Conservation (phyloP, 164 flowering plant genomes). For the Tetrastigma voinierianum region DNA sequence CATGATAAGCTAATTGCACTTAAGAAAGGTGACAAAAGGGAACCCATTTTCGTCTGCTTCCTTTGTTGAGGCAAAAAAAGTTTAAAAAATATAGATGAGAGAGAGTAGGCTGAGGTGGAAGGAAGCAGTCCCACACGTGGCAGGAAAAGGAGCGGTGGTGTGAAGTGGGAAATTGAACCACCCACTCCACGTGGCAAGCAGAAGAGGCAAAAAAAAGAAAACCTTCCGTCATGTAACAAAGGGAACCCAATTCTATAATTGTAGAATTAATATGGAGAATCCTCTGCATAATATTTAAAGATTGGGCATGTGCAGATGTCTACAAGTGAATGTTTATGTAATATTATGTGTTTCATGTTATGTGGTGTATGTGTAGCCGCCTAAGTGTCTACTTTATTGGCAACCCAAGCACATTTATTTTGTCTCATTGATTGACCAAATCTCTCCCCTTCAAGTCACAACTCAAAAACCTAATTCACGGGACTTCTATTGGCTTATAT, state of each 20-base stretch:
- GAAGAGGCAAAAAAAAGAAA: too few species aligned
- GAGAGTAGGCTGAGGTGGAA: too few species aligned
- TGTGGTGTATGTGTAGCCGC: slow-evolving; percentile 35
- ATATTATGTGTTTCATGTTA: slow-evolving; percentile 31
- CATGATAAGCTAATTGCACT: not conserved
- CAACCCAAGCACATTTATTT: slow-evolving; percentile 29
- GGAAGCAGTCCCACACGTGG: too few species aligned
- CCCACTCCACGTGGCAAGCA: too few species aligned
- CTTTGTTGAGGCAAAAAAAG: too few species aligned
- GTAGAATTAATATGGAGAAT: not conserved
- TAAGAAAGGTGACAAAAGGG: not conserved
- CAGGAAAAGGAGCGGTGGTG: too few species aligned
- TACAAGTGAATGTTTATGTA: slow-evolving; percentile 26
- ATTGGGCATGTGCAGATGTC: slow-evolving; percentile 44
- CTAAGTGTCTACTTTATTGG: slow-evolving; percentile 35
- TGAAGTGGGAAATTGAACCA: too few species aligned
- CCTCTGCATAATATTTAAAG: slow-evolving; percentile 5
- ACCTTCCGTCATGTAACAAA: too few species aligned
- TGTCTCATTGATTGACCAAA: slow-evolving; percentile 49
- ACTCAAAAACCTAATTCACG: slow-evolving; percentile 25
- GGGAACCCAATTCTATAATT: not conserved
- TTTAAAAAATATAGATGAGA: too few species aligned
- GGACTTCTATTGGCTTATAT: slow-evolving; percentile 17
- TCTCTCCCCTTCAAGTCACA: slow-evolving; percentile 1
- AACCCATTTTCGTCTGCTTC: not conserved